Conservation (phyloP, 805 yeast genomes). For the Saturnispora hagleri region DNA sequence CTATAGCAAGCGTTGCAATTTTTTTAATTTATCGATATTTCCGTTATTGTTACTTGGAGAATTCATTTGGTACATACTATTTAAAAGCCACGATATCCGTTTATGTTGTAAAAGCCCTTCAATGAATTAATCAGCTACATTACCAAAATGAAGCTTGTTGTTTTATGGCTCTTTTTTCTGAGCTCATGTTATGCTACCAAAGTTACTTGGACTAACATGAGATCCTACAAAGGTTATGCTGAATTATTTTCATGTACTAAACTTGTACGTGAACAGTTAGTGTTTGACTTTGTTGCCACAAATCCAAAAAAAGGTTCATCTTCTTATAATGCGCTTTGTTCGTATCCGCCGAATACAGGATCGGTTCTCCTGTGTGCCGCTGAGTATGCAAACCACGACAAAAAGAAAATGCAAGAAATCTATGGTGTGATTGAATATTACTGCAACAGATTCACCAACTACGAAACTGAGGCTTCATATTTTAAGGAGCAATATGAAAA, state of each 20-base stretch:
- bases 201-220: not conserved
- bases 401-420: not conserved
- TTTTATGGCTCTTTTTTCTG: not conserved
- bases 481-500: constrained; percentile 20
- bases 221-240: not conserved
- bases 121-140: not conserved
- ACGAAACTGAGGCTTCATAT: not conserved
- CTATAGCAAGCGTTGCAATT: not conserved
- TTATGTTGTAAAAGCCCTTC: not conserved
- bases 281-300: not conserved
- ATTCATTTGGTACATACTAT: not conserved
- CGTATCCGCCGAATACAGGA: constrained; percentile 16
- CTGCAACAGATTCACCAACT: not conserved
- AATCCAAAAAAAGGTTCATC: not conserved
- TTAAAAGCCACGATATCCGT: not conserved
- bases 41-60: not conserved
- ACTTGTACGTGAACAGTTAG: not conserved
- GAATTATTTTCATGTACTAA: not conserved
- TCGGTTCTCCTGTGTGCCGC: constrained; percentile 12
- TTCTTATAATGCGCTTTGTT: constrained; percentile 8
- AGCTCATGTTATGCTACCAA: not conserved
- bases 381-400: constrained; percentile 4
- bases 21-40: not conserved
- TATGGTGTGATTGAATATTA: not conserved
- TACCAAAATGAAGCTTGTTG: not conserved